Evolutionary conservation across 768 basidiomycete genomes (phyloP).

Genomic region (Chalciporus sphaerocephalus): DNA sequence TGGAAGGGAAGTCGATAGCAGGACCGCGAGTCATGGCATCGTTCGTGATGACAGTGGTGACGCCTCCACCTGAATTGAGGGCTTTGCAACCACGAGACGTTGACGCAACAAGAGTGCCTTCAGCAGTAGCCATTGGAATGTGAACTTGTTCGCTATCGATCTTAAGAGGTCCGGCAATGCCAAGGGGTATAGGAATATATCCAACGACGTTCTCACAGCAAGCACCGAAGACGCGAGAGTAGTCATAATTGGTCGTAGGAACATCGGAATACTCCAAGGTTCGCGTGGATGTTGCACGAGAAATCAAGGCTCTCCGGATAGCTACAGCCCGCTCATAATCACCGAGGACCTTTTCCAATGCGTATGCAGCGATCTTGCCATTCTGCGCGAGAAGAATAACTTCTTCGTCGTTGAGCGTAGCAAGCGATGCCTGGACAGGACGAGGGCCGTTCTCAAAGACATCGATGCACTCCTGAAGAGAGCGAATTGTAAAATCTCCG

Average conservation of each 20-base stretch:
- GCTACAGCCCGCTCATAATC: conserved; percentile 83
- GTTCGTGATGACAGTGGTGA: conserved; percentile 84
- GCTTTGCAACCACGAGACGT: conserved; percentile 98
- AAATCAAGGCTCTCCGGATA: conserved; percentile 84
- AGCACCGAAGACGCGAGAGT: conserved; percentile 88
- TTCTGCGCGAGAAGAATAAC: conserved; percentile 82
- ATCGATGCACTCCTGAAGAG: conserved; percentile 73
- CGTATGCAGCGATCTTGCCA: conserved; percentile 93
- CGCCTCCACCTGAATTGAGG: conserved; percentile 92
- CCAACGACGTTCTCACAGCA: conserved; percentile 99
- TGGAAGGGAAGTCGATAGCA: conserved; percentile 90
- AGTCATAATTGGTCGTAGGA: conserved; percentile 85
- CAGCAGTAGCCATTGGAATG: conserved; percentile 99
- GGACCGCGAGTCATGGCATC: conserved; percentile 99
- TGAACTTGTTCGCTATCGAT: conserved; percentile 81
- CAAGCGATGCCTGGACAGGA: conserved; percentile 51
- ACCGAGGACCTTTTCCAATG: conserved; percentile 90
- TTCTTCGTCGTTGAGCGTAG: conserved; percentile 84
- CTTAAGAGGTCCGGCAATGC: conserved; percentile 91
- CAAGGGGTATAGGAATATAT: conserved; percentile 93
- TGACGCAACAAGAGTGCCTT: conserved; percentile 96
- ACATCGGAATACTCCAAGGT: conserved; percentile 81
- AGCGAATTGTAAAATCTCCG: conserved; percentile 35
- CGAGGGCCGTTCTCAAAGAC: conserved; percentile 74
- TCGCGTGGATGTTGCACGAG: conserved; percentile 79